Evolutionary conservation across 1,284 basidiomycete species (phyloP).

Genomic region (Malassezia brasiliensis): DNA sequence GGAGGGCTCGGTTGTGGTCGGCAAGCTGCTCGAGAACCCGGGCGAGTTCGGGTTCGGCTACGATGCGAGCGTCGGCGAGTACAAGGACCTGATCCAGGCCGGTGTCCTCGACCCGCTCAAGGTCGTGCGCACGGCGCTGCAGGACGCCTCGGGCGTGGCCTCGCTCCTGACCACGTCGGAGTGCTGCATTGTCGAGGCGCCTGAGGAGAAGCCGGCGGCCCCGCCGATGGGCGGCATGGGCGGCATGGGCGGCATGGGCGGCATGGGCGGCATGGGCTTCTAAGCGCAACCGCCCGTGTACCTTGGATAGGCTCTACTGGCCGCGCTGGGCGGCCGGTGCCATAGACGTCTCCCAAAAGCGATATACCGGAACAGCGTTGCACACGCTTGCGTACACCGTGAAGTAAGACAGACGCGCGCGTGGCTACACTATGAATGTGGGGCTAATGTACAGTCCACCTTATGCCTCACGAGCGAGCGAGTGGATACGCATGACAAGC

Average conservation of each 20-base stretch:
- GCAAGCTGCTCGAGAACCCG: constrained; percentile 52
- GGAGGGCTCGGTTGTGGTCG: constrained; percentile 85
- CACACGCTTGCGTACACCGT: no score
- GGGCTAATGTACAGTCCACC: not conserved
- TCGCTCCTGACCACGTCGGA: constrained; percentile 86
- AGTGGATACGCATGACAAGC: constrained; percentile 7
- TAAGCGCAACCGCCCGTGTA: constrained; percentile 13
- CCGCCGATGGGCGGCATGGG: constrained; percentile 38
- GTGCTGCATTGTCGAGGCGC: constrained; percentile 79
- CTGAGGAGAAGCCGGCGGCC: constrained; percentile 63
- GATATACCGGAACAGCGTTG: no score
- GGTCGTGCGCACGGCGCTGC: constrained; percentile 44
- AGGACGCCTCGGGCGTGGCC: constrained; percentile 56
- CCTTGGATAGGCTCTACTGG: no score
- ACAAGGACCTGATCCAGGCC: constrained; percentile 82
- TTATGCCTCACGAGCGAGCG: constrained; percentile 5
- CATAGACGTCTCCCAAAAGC: not conserved
- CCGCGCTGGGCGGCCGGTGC: no score
- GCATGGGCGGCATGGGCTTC: constrained; percentile 46
- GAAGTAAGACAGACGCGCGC: no score
- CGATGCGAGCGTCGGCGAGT: constrained; percentile 81
- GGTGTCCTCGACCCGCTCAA: constrained; percentile 66
- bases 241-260: constrained; percentile 49
- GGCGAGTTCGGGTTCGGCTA: constrained; percentile 57
- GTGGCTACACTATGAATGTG: no score